Evolutionary conservation across 148 eudicot species (phyloP).

Genomic region (Fagopyrum homotropicum): DNA sequence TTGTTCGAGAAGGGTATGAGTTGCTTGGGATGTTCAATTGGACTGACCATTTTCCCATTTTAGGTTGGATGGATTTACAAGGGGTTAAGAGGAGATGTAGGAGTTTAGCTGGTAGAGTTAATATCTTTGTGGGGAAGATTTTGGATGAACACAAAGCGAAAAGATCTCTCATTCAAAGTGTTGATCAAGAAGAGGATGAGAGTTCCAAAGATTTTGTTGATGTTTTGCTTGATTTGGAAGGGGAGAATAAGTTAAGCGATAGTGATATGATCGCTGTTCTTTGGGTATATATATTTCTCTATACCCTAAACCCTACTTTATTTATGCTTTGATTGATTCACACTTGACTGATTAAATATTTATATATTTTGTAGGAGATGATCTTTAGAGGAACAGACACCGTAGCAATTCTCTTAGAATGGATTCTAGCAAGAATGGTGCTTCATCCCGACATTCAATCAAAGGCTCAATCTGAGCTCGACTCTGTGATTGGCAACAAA

Average conservation of each 20-base stretch:
- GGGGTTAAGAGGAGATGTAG: constrained; percentile 70
- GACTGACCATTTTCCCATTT: constrained; percentile 75
- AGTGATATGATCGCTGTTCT: constrained; percentile 89
- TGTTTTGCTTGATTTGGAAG: constrained; percentile 72
- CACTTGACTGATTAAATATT: neutral
- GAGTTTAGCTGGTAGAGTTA: constrained; percentile 42
- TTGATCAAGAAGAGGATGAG: constrained; percentile 19
- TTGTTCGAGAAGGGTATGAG: constrained; percentile 85
- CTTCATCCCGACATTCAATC: constrained; percentile 83
- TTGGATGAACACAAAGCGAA: constrained; percentile 52
- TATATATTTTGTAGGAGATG: constrained; percentile 55
- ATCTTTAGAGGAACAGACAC: constrained; percentile 93
- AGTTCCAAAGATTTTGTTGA: constrained; percentile 63
- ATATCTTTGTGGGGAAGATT: constrained; percentile 64
- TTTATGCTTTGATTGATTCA: neutral
- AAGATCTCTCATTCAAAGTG: constrained; percentile 15
- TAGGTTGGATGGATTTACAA: constrained; percentile 76
- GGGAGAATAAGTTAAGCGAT: constrained; percentile 47
- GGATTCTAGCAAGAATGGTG: constrained; percentile 89
- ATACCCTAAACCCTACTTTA: no score
- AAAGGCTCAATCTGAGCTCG: constrained; percentile 73
- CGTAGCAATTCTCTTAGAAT: constrained; percentile 77
- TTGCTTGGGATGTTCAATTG: constrained; percentile 74
- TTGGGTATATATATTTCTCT: constrained; percentile 48
- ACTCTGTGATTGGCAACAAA: constrained; percentile 33